Conservation (phyloP, 225 moss, liverwort and hornwort genomes). For the Rhytidiadelphus loreus region DNA sequence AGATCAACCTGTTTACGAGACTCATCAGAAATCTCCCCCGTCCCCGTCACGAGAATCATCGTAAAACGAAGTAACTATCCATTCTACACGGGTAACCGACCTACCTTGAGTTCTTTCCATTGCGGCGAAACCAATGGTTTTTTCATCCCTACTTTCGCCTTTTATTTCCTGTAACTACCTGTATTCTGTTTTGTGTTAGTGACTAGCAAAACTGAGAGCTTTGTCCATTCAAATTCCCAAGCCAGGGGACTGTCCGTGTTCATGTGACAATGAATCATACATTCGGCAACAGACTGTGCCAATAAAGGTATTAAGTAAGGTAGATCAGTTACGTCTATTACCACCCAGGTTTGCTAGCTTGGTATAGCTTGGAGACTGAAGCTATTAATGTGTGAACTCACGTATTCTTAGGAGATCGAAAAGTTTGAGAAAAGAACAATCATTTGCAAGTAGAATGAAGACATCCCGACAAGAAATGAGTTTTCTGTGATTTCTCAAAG, state of each 20-base stretch:
- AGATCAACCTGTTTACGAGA: neutral
- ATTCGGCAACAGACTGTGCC: neutral
- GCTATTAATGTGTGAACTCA: neutral
- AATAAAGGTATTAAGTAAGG: neutral
- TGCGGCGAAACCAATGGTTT: neutral
- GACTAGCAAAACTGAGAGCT: neutral
- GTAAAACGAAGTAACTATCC: too few relatives aligned
- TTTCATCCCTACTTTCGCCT: neutral
- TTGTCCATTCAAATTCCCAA: neutral
- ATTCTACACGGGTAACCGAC: neutral
- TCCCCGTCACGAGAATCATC: neutral
- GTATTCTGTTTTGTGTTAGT: neutral
- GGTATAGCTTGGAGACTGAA: neutral
- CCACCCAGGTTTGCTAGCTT: neutral
- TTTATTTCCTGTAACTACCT: too few relatives aligned
- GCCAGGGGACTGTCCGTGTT: neutral
- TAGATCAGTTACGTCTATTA: neutral
- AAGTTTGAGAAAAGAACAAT: neutral
- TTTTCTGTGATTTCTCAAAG: neutral
- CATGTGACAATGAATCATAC: neutral
- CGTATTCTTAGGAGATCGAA: neutral
- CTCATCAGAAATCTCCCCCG: neutral
- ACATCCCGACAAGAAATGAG: neutral
- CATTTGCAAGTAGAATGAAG: neutral
- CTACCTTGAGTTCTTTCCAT: neutral